These are phyloP conservation scores for Camellia granthamiana DNA, from an alignment of 148 eudicot genomes.

Conservation along the genomic window DNA sequence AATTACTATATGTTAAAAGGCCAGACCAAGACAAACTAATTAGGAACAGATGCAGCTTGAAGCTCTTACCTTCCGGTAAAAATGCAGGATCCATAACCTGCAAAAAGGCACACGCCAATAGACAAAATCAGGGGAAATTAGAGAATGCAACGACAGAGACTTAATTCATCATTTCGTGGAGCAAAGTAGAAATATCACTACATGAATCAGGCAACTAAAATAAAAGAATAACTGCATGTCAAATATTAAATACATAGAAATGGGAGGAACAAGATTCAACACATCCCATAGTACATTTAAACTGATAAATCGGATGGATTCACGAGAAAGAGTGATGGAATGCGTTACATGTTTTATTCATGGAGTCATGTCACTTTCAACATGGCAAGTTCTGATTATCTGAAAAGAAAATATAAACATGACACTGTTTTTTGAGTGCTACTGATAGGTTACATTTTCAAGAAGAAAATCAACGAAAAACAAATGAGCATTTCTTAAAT, in stretches of 20 bases:
- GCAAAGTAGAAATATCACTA: background rate
- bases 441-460: background rate
- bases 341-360: background rate
- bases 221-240: background rate
- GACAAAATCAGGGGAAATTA: constrained; percentile 14
- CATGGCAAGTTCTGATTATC: background rate
- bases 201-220: background rate
- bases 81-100: constrained; percentile 79
- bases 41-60: background rate
- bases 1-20: background rate
- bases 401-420: background rate
- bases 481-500: background rate
- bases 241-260: background rate
- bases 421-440: background rate
- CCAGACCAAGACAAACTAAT: background rate
- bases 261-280: background rate
- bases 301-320: background rate
- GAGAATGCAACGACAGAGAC: too few species aligned
- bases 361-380: background rate
- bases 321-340: background rate
- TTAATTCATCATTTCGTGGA: background rate
- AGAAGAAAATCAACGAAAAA: background rate
- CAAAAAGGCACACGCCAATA: constrained; percentile 14
- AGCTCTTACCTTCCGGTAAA: constrained; percentile 73
- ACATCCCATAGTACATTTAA: background rate